phyloP scores from a whole-genome alignment of 306 rosid genomes.

The Trifolium fragiferum region DNA sequence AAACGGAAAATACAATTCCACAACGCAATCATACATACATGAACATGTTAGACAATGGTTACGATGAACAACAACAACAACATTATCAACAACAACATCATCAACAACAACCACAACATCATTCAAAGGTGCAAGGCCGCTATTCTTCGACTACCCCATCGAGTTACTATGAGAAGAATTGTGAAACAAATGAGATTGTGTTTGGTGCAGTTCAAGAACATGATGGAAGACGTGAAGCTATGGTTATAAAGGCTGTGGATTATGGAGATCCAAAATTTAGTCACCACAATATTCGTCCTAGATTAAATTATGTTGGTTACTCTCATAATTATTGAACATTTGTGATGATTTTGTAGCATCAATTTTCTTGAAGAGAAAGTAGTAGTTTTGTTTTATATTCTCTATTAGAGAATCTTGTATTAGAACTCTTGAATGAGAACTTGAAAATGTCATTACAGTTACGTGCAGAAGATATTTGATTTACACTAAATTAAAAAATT shows the following conservation, averaged over 20 bases:
- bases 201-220: conserved; percentile 98
- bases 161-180: conserved; percentile 69
- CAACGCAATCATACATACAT: conserved; percentile 44
- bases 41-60: conserved; percentile 64
- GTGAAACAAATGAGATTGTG: conserved; percentile 90
- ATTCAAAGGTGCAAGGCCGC: conserved; percentile 63
- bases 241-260: conserved; percentile 93
- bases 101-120: conserved; percentile 51
- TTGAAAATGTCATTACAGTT: not conserved
- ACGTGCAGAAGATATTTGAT: too few relatives aligned
- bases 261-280: conserved; percentile 72
- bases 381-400: not conserved
- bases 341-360: conserved; percentile 31
- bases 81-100: conserved; percentile 47
- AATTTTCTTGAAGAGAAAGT: not conserved
- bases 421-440: not conserved
- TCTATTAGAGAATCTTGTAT: not conserved
- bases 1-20: conserved; percentile 1
- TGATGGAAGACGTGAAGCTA: conserved; percentile 80
- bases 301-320: conserved; percentile 66
- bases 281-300: conserved; percentile 75
- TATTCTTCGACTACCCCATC: conserved; percentile 64
- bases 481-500: too few relatives aligned
- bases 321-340: conserved; percentile 63
- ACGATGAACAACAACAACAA: conserved; percentile 53